Evolutionary conservation across 208 protist genomes (phyloP).

Genomic region (Acanthamoeba lenticulata): DNA sequence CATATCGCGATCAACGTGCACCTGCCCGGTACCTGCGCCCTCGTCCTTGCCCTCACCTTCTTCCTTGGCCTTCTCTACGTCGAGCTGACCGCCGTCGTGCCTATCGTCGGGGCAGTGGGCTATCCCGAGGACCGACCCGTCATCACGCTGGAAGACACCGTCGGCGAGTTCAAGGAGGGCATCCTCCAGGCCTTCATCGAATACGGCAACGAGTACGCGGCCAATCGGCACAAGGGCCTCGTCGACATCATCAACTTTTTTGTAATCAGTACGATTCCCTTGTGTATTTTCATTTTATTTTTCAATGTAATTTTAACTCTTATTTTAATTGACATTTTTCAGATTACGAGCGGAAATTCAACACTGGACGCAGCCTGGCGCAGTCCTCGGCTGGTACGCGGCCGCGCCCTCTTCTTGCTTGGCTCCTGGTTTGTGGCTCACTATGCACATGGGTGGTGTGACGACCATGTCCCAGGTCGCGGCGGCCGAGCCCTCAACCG

Average conservation of each 20-base stretch:
- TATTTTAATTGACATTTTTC: background rate
- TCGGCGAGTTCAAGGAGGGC: constrained; percentile 22
- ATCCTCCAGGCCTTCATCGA: constrained; percentile 24
- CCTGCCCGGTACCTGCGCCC: background rate
- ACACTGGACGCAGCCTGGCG: background rate
- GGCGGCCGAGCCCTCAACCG: background rate
- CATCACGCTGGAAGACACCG: background rate
- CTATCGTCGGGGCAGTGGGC: background rate
- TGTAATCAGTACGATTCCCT: background rate
- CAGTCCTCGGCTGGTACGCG: background rate
- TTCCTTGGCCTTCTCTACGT: background rate
- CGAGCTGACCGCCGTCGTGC: background rate
- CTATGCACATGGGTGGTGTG: background rate
- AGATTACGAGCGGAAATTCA: constrained; percentile 58
- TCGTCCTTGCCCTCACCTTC: background rate
- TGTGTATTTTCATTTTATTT: background rate
- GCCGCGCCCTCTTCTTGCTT: no score
- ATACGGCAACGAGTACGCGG: constrained; percentile 46
- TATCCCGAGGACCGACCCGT: constrained; percentile 21
- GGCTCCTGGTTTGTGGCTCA: background rate
- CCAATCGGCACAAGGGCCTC: constrained; percentile 1
- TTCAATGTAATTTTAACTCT: background rate
- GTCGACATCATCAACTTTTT: constrained; percentile 56
- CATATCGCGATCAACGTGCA: background rate
- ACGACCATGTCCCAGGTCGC: background rate